phyloP scores from a whole-genome alignment of 257 asterid genomes.

The Voacanga thouarsii region DNA sequence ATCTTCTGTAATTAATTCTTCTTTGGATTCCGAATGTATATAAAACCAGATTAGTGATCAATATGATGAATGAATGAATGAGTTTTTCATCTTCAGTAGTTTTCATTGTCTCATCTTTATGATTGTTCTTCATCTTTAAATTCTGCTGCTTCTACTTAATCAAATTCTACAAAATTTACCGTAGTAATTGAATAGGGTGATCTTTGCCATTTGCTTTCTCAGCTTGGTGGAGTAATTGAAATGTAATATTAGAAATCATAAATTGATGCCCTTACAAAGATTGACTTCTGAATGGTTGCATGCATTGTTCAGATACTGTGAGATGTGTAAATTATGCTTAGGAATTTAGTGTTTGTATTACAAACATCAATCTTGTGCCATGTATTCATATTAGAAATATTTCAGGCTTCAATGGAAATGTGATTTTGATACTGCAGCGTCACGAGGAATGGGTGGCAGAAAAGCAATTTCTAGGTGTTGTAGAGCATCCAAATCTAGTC shows the following conservation, averaged over 20 bases:
- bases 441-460: slow-evolving; percentile 96
- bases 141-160: too few relatives aligned
- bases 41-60: too few relatives aligned
- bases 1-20: too few relatives aligned
- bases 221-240: not conserved
- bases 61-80: too few relatives aligned
- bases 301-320: not conserved
- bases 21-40: too few relatives aligned
- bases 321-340: not conserved
- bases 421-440: slow-evolving; percentile 43
- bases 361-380: accelerated
- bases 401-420: not conserved
- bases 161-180: too few relatives aligned
- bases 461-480: slow-evolving; percentile 81
- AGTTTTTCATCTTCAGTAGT: too few relatives aligned
- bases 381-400: too few relatives aligned
- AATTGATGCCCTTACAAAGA: too few relatives aligned
- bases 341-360: not conserved
- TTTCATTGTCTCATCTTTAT: too few relatives aligned
- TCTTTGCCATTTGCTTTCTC: not conserved
- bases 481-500: slow-evolving; percentile 79
- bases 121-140: too few relatives aligned
- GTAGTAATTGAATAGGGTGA: too few relatives aligned
- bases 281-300: not conserved
- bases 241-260: not conserved